phyloP scores from a whole-genome alignment of 495 filamentous ascomycete species.

The Chaetomium tenue region DNA sequence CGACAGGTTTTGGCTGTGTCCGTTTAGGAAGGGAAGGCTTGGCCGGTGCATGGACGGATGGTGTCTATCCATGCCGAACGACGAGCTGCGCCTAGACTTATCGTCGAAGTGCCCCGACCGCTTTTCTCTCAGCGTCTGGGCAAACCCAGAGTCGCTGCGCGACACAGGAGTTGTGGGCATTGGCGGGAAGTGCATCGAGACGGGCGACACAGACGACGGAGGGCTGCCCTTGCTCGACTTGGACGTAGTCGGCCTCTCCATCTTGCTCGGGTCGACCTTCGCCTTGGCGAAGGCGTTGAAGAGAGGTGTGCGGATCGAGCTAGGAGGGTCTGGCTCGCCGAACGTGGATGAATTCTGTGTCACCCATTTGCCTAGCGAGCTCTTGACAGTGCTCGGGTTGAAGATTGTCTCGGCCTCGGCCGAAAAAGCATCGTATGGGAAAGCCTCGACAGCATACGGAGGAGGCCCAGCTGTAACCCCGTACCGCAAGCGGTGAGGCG shows the following conservation, averaged over 20 bases:
- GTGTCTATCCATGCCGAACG: constrained; percentile 76
- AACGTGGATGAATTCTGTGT: constrained; percentile 86
- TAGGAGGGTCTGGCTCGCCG: constrained; percentile 61
- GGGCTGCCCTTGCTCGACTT: constrained; percentile 75
- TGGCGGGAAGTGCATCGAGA: constrained; percentile 74
- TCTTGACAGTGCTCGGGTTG: constrained; percentile 63
- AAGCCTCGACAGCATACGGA: constrained; percentile 87
- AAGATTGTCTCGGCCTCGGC: constrained; percentile 82
- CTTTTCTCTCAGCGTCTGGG: constrained; percentile 85
- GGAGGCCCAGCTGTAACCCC: constrained; percentile 88
- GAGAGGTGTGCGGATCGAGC: constrained; percentile 49
- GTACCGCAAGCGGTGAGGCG: constrained; percentile 83
- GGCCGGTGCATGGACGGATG: constrained; percentile 66
- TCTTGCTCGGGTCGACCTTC: constrained; percentile 60
- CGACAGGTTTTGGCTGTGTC: constrained; percentile 74
- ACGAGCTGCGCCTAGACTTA: constrained; percentile 80
- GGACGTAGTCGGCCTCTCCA: constrained; percentile 77
- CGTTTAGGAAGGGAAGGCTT: constrained; percentile 76
- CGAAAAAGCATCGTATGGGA: constrained; percentile 82
- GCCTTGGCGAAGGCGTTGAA: constrained; percentile 91
- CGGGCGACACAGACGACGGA: constrained; percentile 81
- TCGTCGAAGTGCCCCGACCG: constrained; percentile 92
- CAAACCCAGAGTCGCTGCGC: constrained; percentile 87
- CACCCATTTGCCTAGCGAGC: constrained; percentile 77
- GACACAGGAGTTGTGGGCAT: constrained; percentile 71